Evolutionary conservation across 139 green algal species (phyloP).

Genomic region (Tetradesmus obliquus): DNA sequence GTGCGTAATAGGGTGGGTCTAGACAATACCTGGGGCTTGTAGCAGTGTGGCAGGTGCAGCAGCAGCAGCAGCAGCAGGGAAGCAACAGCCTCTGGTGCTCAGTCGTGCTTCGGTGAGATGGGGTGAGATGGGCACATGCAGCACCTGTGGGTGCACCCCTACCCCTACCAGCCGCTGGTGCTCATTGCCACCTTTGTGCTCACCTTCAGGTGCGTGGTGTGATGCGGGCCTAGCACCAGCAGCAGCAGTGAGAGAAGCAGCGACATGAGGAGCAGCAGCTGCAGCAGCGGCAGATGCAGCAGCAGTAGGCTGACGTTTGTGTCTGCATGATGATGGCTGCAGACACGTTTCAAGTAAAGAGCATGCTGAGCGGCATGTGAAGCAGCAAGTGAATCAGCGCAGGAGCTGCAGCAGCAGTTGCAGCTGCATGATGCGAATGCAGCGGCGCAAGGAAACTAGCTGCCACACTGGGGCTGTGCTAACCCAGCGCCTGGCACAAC

Average conservation of each 20-base stretch:
- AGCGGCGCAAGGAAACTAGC: too few relatives aligned
- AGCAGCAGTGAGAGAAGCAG: not conserved
- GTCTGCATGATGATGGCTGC: too few relatives aligned
- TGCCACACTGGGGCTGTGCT: too few relatives aligned
- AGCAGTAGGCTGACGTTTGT: not conserved
- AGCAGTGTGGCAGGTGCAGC: not conserved
- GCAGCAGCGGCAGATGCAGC: not conserved
- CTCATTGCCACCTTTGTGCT: constrained; percentile 53
- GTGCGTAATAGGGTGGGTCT: not conserved
- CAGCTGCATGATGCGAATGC: too few relatives aligned
- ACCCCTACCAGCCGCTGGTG: constrained; percentile 47
- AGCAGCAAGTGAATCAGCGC: too few relatives aligned
- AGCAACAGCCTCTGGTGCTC: not conserved
- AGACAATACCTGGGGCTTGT: not conserved
- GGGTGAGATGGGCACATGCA: not conserved
- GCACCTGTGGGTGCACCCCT: constrained; percentile 49
- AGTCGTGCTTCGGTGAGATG: not conserved
- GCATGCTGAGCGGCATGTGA: too few relatives aligned
- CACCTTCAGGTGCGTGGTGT: constrained; percentile 43
- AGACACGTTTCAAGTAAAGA: too few relatives aligned
- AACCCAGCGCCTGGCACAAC: too few relatives aligned
- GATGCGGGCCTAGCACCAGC: not conserved
- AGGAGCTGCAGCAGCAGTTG: too few relatives aligned
- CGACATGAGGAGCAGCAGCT: not conserved
- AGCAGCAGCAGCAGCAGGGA: not conserved